A percentile compares a stretch with the other conserved stretches of the same genome.
Evolutionary conservation across 768 basidiomycete species (phyloP).

Genomic region (Amanita muscaria): DNA sequence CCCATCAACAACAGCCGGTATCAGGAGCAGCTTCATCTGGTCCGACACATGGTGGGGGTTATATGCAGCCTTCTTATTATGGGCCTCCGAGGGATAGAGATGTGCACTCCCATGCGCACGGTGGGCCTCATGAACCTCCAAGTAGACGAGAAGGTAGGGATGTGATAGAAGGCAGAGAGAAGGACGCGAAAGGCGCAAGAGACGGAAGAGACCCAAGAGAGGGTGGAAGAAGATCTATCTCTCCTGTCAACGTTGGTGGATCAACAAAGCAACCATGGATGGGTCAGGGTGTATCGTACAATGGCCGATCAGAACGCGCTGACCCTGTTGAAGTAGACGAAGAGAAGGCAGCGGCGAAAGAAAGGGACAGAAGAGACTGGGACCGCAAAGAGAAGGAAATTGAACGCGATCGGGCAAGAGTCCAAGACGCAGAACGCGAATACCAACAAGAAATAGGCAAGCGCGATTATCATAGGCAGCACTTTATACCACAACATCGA

Average conservation of each 20-base stretch:
- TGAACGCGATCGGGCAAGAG: conserved; percentile 22
- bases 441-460: conserved; percentile 22
- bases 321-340: conserved; percentile 24
- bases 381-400: conserved; percentile 22
- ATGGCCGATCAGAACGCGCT: conserved; percentile 12
- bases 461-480: conserved; percentile 27
- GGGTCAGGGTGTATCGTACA: conserved; percentile 22
- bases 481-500: conserved; percentile 14
- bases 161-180: conserved; percentile 11
- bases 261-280: conserved; percentile 26
- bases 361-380: conserved; percentile 27
- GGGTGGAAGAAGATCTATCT: conserved; percentile 25
- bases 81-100: background rate
- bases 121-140: background rate
- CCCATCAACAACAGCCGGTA: conserved; percentile 3
- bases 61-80: conserved; percentile 1
- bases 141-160: conserved; percentile 3
- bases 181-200: conserved; percentile 8
- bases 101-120: background rate
- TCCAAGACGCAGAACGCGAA: conserved; percentile 17
- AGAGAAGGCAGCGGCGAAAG: conserved; percentile 24
- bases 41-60: background rate
- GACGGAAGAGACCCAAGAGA: conserved; percentile 9
- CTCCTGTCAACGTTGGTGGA: conserved; percentile 23
- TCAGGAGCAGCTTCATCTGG: background rate